A percentile compares a stretch with the other conserved stretches of the same genome.
Conservation (phyloP, 129 eudicot species). For the Sambucus nigra region DNA sequence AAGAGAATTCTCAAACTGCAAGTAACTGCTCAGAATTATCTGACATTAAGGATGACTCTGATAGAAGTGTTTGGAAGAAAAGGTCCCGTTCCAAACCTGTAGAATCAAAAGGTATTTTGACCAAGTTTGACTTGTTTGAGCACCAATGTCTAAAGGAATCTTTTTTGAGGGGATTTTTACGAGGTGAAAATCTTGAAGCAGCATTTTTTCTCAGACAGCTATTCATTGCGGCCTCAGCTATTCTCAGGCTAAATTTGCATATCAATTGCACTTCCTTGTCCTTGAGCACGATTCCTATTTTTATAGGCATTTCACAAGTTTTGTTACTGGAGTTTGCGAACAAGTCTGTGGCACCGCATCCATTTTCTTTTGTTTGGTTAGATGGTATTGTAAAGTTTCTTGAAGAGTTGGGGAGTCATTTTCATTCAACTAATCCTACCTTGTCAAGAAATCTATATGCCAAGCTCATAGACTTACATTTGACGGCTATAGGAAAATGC, state of each 20-base stretch:
- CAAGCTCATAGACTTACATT: constrained; percentile 53
- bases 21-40: too few relatives aligned
- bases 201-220: constrained; percentile 54
- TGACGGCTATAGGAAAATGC: constrained; percentile 78
- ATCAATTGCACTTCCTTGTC: constrained; percentile 27
- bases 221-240: constrained; percentile 54
- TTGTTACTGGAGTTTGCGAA: constrained; percentile 47
- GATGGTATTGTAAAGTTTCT: constrained; percentile 70
- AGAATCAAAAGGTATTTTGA: constrained; percentile 18
- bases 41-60: not conserved
- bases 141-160: constrained; percentile 14
- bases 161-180: constrained; percentile 30
- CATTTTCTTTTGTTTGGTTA: constrained; percentile 36
- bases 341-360: constrained; percentile 24
- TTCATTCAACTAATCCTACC: constrained; percentile 24
- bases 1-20: not conserved
- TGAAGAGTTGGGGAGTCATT: constrained; percentile 62
- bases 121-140: constrained; percentile 14
- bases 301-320: constrained; percentile 35
- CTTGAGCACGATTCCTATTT: constrained; percentile 28
- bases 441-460: constrained; percentile 34
- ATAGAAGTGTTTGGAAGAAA: constrained; percentile 9
- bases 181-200: constrained; percentile 58
- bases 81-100: constrained; percentile 16
- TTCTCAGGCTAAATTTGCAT: constrained; percentile 47